phyloP scores from a whole-genome alignment of 1,284 basidiomycete species.

The Fomitopsis pinicola region DNA sequence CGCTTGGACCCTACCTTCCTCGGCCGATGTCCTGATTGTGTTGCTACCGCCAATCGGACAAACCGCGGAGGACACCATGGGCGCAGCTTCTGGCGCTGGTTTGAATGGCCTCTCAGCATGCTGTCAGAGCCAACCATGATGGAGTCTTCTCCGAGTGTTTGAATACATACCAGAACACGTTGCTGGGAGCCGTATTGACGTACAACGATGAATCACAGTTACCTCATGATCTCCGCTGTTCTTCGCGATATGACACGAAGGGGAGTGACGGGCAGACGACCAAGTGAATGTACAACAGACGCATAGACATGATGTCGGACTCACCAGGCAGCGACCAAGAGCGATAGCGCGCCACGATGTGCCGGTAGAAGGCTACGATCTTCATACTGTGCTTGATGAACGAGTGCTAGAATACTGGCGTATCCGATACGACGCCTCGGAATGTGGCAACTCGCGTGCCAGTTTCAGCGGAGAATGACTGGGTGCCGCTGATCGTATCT shows the following conservation, averaged over 20 bases:
- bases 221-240: neutral
- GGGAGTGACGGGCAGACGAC: neutral
- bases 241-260: neutral
- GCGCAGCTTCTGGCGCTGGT: neutral
- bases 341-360: too few relatives aligned
- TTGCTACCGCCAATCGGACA: neutral
- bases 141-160: neutral
- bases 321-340: too few relatives aligned
- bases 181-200: neutral
- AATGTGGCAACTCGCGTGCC: neutral
- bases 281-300: neutral
- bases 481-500: neutral
- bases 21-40: neutral
- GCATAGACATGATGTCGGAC: too few relatives aligned
- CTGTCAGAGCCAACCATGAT: neutral
- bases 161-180: neutral
- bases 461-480: neutral
- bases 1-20: neutral
- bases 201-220: neutral
- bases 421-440: neutral
- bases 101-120: neutral
- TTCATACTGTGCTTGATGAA: too few relatives aligned
- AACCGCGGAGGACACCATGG: neutral
- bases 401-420: neutral
- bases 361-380: too few relatives aligned